These are phyloP conservation scores for Colletotrichum musicola DNA, from an alignment of 2,329 filamentous ascomycete species.

Conservation along the genomic window DNA sequence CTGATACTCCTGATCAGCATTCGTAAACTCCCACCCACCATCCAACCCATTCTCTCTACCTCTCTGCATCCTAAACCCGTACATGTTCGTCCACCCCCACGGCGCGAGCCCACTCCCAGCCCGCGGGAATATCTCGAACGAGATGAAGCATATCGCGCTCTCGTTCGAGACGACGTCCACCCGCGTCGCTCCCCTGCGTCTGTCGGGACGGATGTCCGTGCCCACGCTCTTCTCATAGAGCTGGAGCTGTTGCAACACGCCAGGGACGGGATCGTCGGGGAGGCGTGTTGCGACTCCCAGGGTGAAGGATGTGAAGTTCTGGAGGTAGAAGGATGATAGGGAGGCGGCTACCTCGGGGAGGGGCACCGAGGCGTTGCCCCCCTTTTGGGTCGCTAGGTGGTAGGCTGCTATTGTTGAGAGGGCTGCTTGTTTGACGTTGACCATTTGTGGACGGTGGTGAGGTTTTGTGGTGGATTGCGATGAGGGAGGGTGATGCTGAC, in stretches of 20 bases:
- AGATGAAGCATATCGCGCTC: constrained; percentile 28
- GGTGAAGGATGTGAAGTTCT: constrained; percentile 27
- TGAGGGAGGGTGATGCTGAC: too few relatives aligned
- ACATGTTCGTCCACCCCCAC: constrained; percentile 29
- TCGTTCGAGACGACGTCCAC: constrained; percentile 25
- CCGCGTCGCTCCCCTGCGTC: background rate
- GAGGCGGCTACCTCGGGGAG: background rate
- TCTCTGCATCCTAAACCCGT: constrained; percentile 19
- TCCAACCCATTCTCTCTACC: constrained; percentile 37
- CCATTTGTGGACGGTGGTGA: too few relatives aligned
- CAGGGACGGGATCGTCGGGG: background rate
- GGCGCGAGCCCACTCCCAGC: background rate
- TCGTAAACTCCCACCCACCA: constrained; percentile 40
- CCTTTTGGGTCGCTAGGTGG: constrained; percentile 7
- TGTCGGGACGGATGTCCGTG: constrained; percentile 20
- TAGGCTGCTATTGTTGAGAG: constrained; percentile 25
- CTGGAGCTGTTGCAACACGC: constrained; percentile 2
- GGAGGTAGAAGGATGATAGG: constrained; percentile 17
- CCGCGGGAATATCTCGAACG: constrained; percentile 24
- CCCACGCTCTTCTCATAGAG: constrained; percentile 34
- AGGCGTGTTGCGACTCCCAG: background rate
- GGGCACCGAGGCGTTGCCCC: constrained; percentile 15
- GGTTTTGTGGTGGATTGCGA: too few relatives aligned
- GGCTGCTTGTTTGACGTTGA: constrained; percentile 28
- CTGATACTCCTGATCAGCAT: constrained; percentile 46